Percentiles rank a stretch among this genome's conserved stretches.
Evolutionary conservation across 306 rosid species (phyloP).

Genomic region (Inga oerstediana): DNA sequence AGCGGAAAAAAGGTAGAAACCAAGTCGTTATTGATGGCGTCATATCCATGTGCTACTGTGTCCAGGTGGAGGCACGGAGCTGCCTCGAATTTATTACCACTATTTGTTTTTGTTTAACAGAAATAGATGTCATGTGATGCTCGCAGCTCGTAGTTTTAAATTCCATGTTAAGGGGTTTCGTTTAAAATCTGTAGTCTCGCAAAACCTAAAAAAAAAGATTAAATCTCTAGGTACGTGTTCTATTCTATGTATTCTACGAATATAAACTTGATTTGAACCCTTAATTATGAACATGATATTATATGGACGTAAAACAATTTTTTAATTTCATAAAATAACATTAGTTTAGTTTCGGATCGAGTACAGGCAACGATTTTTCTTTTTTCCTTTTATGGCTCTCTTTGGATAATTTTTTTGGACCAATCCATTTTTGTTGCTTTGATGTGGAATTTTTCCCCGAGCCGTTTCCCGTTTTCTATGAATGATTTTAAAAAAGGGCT

Average conservation of each 20-base stretch:
- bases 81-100: not conserved
- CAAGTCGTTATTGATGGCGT: not conserved
- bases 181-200: not conserved
- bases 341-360: not conserved
- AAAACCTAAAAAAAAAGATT: too few relatives aligned
- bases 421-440: not conserved
- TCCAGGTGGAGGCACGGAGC: not conserved
- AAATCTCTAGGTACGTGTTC: not conserved
- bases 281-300: not conserved
- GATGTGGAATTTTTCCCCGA: not conserved
- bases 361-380: not conserved
- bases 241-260: not conserved
- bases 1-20: not conserved
- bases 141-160: not conserved
- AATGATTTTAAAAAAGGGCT: not conserved
- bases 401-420: not conserved
- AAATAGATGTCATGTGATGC: not conserved
- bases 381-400: not conserved
- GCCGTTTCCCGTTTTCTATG: not conserved
- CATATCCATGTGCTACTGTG: not conserved
- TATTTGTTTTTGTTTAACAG: not conserved
- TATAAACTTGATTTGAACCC: not conserved
- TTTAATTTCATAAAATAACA: not conserved
- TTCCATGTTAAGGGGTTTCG: not conserved
- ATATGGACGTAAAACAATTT: not conserved